A percentile compares a stretch with the other conserved stretches of the same genome.
Evolutionary conservation across 2,329 filamentous ascomycete species (phyloP).

Genomic region (Drechslera avenae): DNA sequence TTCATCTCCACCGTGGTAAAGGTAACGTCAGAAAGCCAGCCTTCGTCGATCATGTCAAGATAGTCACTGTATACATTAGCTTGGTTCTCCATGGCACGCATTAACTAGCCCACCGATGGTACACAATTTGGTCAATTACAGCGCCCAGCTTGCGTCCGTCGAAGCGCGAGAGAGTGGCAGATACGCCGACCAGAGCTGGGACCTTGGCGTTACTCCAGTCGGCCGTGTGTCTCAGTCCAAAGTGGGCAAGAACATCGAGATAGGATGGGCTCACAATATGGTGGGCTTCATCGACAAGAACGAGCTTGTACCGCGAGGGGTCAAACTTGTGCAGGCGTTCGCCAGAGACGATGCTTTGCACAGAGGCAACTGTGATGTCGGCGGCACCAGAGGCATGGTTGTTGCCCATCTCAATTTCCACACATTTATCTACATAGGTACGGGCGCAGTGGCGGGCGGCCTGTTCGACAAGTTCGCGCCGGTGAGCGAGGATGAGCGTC

Average conservation of each 20-base stretch:
- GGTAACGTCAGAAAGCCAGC: constrained; percentile 88
- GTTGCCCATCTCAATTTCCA: constrained; percentile 92
- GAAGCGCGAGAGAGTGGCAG: constrained; percentile 78
- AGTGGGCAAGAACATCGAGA: constrained; percentile 75
- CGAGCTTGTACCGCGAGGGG: constrained; percentile 78
- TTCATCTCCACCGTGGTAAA: constrained; percentile 91
- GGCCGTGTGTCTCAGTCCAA: constrained; percentile 66
- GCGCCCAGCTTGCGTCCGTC: constrained; percentile 82
- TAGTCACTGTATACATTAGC: constrained; percentile 59
- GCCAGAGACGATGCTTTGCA: constrained; percentile 80
- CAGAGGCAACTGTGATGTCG: constrained; percentile 91
- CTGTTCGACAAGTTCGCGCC: constrained; percentile 92
- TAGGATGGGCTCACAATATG: constrained; percentile 90
- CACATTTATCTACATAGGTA: constrained; percentile 77
- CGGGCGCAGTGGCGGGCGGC: constrained; percentile 81
- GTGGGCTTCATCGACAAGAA: constrained; percentile 95
- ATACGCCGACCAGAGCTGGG: constrained; percentile 80
- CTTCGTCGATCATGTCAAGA: constrained; percentile 81
- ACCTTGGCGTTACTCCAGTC: constrained; percentile 37
- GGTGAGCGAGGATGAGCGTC: constrained; percentile 89
- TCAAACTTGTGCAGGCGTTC: constrained; percentile 83
- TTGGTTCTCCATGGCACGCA: neutral
- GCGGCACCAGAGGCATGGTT: constrained; percentile 76
- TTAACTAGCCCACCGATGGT: constrained; percentile 67
- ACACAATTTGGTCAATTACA: constrained; percentile 93